Conservation (phyloP, 1,284 basidiomycete species). For the Ustilago lituana region DNA sequence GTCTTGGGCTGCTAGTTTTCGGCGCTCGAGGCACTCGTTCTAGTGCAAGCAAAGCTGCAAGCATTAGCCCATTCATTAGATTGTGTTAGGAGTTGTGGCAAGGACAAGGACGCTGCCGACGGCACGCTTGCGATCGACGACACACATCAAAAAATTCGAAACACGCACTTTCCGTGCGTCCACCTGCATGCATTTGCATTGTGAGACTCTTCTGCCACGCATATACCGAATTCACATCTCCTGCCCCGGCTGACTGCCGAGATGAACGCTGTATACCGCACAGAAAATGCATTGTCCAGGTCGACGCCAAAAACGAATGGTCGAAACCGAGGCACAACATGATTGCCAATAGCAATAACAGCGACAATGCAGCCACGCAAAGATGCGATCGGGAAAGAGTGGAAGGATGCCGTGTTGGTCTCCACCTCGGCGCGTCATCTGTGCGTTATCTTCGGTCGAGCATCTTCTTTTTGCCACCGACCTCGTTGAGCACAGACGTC, state of each 20-base stretch:
- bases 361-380: too few relatives aligned
- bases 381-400: too few relatives aligned
- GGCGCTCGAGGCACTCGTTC: background rate
- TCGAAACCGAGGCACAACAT: too few relatives aligned
- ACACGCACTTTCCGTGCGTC: background rate
- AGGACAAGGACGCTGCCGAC: background rate
- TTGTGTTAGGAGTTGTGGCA: too few relatives aligned
- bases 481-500: background rate
- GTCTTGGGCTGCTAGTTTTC: background rate
- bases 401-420: background rate
- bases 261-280: too few relatives aligned
- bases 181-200: background rate
- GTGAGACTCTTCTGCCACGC: background rate
- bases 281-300: too few relatives aligned
- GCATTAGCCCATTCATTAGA: too few relatives aligned
- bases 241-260: too few relatives aligned
- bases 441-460: background rate
- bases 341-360: too few relatives aligned
- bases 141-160: background rate
- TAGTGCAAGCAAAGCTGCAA: background rate
- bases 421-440: conserved; percentile 6
- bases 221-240: too few relatives aligned
- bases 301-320: too few relatives aligned
- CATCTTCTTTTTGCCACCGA: background rate
- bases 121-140: background rate